Evolutionary conservation across 257 asterid genomes (phyloP).

Genomic region (Mitragyna speciosa): DNA sequence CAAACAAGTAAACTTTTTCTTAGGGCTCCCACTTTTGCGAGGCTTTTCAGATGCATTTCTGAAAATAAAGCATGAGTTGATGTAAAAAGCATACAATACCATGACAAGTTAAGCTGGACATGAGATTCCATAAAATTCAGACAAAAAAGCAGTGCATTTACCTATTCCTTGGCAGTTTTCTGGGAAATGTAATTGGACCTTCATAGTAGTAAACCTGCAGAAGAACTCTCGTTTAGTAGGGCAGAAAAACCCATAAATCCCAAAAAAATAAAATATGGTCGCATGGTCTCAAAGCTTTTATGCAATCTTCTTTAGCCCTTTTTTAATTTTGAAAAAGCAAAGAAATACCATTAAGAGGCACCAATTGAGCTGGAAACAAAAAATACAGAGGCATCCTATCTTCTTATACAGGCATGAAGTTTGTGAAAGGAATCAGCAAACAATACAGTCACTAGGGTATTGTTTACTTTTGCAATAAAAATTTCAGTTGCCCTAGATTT

Average conservation of each 20-base stretch:
- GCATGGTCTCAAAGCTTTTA: neutral
- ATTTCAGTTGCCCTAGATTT: neutral
- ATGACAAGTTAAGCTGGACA: neutral
- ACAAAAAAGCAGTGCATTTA: neutral
- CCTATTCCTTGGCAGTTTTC: constrained; percentile 13
- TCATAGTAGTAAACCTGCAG: constrained; percentile 16
- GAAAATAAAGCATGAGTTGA: neutral
- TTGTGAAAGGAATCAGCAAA: neutral
- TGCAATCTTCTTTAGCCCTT: neutral
- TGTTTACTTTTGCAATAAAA: neutral
- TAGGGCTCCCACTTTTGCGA: neutral
- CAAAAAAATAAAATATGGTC: neutral
- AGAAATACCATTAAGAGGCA: neutral
- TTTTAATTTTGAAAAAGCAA: neutral
- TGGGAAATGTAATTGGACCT: neutral
- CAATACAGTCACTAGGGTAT: neutral
- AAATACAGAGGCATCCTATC: neutral
- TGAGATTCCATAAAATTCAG: neutral
- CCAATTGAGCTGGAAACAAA: neutral
- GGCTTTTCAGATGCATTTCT: neutral
- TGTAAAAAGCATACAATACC: neutral
- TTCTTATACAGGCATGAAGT: neutral
- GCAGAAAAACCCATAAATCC: neutral
- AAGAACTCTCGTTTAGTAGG: neutral
- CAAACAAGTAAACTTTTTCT: neutral